Evolutionary conservation across 1,284 basidiomycete genomes (phyloP).

Genomic region (Malassezia brasiliensis): DNA sequence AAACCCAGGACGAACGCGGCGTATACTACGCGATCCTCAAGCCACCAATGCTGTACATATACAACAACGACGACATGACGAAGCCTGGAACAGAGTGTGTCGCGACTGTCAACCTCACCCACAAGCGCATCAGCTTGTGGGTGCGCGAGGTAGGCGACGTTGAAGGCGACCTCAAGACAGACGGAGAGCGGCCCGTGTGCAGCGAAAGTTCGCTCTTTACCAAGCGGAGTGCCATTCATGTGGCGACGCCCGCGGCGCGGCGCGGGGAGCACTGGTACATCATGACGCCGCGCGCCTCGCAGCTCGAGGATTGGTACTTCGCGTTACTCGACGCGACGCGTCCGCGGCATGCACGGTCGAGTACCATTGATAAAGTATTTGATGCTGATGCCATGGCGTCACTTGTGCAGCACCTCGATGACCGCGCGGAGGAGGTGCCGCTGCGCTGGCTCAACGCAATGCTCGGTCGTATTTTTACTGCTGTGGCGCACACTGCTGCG

Average conservation of each 20-base stretch:
- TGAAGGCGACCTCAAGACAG: slow-evolving; percentile 5
- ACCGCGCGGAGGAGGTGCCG: slow-evolving; percentile 84
- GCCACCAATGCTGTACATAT: slow-evolving; percentile 42
- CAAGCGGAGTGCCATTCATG: slow-evolving; percentile 42
- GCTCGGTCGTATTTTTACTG: slow-evolving; percentile 82
- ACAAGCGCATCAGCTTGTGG: slow-evolving; percentile 41
- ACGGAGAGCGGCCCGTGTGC: slow-evolving; percentile 22
- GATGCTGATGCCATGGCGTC: slow-evolving; percentile 68
- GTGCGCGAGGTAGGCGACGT: slow-evolving; percentile 32
- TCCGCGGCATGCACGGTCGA: slow-evolving; percentile 3
- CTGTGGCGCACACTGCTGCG: slow-evolving; percentile 70
- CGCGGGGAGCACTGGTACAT: slow-evolving; percentile 38
- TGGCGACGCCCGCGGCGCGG: slow-evolving; percentile 14
- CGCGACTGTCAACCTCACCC: slow-evolving; percentile 40
- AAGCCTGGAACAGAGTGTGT: slow-evolving; percentile 36
- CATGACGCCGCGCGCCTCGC: slow-evolving; percentile 36
- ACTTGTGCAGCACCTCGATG: slow-evolving; percentile 74
- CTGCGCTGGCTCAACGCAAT: slow-evolving; percentile 95
- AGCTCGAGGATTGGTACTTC: slow-evolving; percentile 80
- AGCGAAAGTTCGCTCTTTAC: slow-evolving; percentile 39
- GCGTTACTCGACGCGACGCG: slow-evolving; percentile 61
- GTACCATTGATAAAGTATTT: slow-evolving; percentile 58
- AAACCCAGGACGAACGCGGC: slow-evolving; percentile 19
- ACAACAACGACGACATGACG: slow-evolving; percentile 34
- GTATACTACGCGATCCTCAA: slow-evolving; percentile 41